A percentile compares a stretch with the other conserved stretches of the same genome.
These are phyloP conservation scores for Aurantiochytrium sp. DNA, from an alignment of 108 stramenopile genomes.

Conservation along the genomic window DNA sequence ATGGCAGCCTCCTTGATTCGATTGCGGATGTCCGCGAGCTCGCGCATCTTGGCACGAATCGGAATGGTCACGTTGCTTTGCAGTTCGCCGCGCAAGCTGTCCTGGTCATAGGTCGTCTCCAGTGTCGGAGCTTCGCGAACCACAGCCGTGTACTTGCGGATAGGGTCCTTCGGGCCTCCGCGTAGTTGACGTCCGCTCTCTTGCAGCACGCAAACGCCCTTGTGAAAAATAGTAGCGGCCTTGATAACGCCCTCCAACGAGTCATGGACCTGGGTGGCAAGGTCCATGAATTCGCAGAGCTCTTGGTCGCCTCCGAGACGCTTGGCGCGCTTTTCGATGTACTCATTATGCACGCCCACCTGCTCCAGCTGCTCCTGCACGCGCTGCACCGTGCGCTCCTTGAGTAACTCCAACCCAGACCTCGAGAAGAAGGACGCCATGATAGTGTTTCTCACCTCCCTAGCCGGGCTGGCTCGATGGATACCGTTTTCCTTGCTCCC, in stretches of 20 bases:
- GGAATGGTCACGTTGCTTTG: background rate
- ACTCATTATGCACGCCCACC: background rate
- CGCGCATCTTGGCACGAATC: background rate
- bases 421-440: background rate
- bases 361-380: constrained; percentile 14
- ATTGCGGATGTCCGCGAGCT: constrained; percentile 16
- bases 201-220: background rate
- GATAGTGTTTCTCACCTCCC: too few species aligned
- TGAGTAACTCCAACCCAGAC: background rate
- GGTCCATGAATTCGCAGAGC: background rate
- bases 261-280: background rate
- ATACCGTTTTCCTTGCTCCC: too few species aligned
- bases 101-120: background rate
- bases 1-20: background rate
- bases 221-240: background rate
- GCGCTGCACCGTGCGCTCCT: background rate
- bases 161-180: background rate
- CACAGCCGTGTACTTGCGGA: background rate
- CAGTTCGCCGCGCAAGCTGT: background rate
- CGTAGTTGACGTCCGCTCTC: background rate
- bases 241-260: background rate
- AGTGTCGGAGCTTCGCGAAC: background rate
- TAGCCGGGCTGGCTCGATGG: too few species aligned
- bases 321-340: background rate
- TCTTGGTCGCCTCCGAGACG: background rate